A percentile compares a stretch with the other conserved stretches of the same genome.
Conservation (phyloP, 768 basidiomycete species). For the Boletus subcaerulescens region DNA sequence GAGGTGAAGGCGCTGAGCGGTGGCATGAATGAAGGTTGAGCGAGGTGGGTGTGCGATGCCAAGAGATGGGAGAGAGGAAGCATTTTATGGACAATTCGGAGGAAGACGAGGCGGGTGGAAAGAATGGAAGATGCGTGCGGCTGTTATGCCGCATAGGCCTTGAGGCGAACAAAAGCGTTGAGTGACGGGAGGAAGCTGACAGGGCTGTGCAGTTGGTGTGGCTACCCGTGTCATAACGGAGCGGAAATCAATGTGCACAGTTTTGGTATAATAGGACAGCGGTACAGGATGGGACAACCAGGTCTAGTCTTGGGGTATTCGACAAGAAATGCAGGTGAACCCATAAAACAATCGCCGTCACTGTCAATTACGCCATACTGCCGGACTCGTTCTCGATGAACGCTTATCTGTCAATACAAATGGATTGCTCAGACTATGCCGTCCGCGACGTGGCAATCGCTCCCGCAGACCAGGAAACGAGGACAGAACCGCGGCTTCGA, state of each 20-base stretch:
- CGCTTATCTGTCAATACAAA: slow-evolving; percentile 35
- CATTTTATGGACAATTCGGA: background rate
- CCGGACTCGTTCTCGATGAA: slow-evolving; percentile 9
- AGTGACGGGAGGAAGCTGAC: background rate
- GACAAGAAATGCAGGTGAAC: slow-evolving; percentile 1
- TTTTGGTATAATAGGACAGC: no score
- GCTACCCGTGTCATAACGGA: background rate
- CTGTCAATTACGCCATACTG: slow-evolving; percentile 17
- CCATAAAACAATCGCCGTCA: background rate
- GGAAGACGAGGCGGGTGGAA: background rate
- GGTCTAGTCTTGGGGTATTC: background rate
- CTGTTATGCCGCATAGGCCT: slow-evolving; percentile 20
- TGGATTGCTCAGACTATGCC: slow-evolving; percentile 54
- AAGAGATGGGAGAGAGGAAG: slow-evolving; percentile 1
- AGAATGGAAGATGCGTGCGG: background rate
- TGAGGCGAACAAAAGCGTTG: slow-evolving; percentile 21
- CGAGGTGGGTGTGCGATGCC: background rate
- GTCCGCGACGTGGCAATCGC: slow-evolving; percentile 44
- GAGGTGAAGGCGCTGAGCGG: background rate
- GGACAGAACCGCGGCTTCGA: slow-evolving; percentile 58
- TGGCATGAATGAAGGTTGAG: background rate
- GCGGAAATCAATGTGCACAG: no score
- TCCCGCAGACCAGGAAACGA: slow-evolving; percentile 60
- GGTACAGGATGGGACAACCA: slow-evolving; percentile 7
- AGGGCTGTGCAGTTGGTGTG: slow-evolving; percentile 7